phyloP scores from a whole-genome alignment of 139 green algal species.

The Asterochloris sp. region DNA sequence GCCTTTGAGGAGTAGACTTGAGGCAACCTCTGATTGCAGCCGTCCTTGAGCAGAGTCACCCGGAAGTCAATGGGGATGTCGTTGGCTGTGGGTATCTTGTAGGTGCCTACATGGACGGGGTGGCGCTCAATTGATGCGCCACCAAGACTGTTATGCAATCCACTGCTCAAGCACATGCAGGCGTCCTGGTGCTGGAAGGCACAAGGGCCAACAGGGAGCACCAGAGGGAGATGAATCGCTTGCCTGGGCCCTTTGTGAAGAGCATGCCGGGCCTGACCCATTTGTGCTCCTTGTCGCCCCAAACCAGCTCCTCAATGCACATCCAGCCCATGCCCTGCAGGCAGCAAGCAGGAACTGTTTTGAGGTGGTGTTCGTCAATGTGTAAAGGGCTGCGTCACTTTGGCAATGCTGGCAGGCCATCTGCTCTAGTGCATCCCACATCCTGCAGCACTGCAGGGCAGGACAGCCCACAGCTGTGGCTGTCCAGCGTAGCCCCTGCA shows the following conservation, averaged over 20 bases:
- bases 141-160: not conserved
- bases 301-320: slow-evolving; percentile 94
- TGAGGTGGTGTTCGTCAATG: no score
- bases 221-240: not conserved
- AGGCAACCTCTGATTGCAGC: slow-evolving; percentile 71
- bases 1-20: slow-evolving; percentile 88
- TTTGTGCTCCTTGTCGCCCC: slow-evolving; percentile 81
- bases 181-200: not conserved
- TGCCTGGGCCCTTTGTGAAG: slow-evolving; percentile 62
- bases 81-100: slow-evolving; percentile 96
- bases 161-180: not conserved
- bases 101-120: slow-evolving; percentile 56
- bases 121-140: not conserved
- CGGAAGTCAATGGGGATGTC: slow-evolving; percentile 95
- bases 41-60: slow-evolving; percentile 77
- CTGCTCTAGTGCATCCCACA: no score
- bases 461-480: no score
- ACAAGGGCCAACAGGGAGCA: not conserved
- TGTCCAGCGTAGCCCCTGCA: no score
- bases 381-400: no score
- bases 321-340: slow-evolving; percentile 93
- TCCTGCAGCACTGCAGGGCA: no score
- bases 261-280: slow-evolving; percentile 80
- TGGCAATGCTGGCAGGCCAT: no score
- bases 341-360: slow-evolving; percentile 15